Conservation (phyloP, 2,329 filamentous ascomycete species). For the Penicillium sumatraense region DNA sequence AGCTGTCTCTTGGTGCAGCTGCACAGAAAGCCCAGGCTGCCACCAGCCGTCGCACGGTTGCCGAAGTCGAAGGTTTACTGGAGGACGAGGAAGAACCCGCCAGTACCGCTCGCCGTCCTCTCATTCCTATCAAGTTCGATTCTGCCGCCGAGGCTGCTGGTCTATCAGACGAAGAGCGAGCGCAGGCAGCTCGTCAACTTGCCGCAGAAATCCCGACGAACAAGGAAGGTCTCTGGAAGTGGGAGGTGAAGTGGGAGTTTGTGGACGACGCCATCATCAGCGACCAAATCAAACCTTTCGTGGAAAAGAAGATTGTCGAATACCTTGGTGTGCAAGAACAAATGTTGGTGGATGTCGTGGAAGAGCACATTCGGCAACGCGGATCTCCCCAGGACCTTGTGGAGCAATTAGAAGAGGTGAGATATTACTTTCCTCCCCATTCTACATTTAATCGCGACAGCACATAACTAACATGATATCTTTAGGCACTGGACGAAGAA, state of each 20-base stretch:
- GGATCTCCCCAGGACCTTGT: conserved; percentile 78
- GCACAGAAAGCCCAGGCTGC: conserved; percentile 71
- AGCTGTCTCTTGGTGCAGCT: conserved; percentile 87
- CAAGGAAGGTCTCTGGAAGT: conserved; percentile 86
- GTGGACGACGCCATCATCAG: conserved; percentile 79
- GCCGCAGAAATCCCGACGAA: conserved; percentile 89
- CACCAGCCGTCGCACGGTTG: conserved; percentile 75
- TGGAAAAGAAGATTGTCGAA: conserved; percentile 98
- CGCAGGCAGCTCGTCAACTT: conserved; percentile 77
- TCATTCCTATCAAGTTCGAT: conserved; percentile 83
- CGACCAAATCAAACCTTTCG: conserved; percentile 89
- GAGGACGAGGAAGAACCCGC: conserved; percentile 92
- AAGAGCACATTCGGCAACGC: conserved; percentile 79
- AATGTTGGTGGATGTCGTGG: conserved; percentile 88
- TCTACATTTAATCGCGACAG: background rate
- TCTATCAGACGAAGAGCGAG: conserved; percentile 85
- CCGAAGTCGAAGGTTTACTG: conserved; percentile 90
- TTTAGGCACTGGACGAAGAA: conserved; percentile 86
- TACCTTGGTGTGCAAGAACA: conserved; percentile 96
- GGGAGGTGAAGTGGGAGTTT: conserved; percentile 90
- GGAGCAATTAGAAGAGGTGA: conserved; percentile 80
- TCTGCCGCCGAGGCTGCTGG: conserved; percentile 66
- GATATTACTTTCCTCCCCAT: conserved; percentile 46
- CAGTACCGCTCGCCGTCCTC: conserved; percentile 69
- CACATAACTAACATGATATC: conserved; percentile 37